Evolutionary conservation across 257 asterid species (phyloP).

Genomic region (Nicotiana otophora): DNA sequence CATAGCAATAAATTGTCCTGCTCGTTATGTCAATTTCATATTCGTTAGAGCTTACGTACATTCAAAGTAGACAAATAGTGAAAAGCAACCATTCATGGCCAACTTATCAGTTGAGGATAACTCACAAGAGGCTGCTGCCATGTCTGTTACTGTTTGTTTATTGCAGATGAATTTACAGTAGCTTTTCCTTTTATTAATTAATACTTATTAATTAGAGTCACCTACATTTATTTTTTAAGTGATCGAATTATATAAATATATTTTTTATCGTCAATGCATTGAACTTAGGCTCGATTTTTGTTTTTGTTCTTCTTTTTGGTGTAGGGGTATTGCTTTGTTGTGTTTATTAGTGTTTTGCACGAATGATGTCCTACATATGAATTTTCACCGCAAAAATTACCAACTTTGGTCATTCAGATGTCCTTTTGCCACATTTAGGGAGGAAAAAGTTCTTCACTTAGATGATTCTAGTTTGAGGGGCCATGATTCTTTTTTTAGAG

Average conservation of each 20-base stretch:
- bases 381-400: too few species aligned
- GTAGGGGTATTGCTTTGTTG: too few species aligned
- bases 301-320: too few species aligned
- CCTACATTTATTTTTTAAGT: too few species aligned
- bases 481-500: not conserved
- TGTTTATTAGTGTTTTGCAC: too few species aligned
- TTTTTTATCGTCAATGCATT: too few species aligned
- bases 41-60: constrained; percentile 2
- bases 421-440: not conserved
- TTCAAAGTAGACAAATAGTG: not conserved
- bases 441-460: not conserved
- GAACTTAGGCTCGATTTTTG: too few species aligned
- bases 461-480: not conserved
- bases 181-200: not conserved
- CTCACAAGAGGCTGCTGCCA: not conserved
- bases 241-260: too few species aligned
- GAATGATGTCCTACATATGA: too few species aligned
- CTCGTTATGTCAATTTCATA: not conserved
- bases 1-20: not conserved
- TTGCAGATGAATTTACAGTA: not conserved
- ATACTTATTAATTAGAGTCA: too few species aligned
- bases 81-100: not conserved
- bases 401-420: not conserved
- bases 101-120: not conserved
- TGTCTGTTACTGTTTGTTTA: not conserved